Conservation (phyloP, 306 rosid genomes). For the Hippophae gyantsensis region DNA sequence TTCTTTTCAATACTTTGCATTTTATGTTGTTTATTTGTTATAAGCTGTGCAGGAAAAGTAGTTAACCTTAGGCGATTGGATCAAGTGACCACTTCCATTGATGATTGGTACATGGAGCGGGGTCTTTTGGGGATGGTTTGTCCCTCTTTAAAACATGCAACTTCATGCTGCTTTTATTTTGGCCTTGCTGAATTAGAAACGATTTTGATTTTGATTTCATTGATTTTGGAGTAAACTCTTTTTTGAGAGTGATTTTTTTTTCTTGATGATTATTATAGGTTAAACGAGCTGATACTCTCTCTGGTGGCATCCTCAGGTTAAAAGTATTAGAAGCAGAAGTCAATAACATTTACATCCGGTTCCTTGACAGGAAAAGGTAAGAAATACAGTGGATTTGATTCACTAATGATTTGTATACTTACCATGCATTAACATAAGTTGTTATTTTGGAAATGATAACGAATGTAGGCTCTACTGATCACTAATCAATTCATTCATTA, state of each 20-base stretch:
- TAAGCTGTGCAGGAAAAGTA: conserved; percentile 88
- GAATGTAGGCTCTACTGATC: too few relatives aligned
- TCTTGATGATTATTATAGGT: conserved; percentile 38
- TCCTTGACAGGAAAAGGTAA: conserved; percentile 93
- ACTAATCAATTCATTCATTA: conserved; percentile 16
- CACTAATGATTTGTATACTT: too few relatives aligned
- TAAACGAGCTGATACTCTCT: conserved; percentile 78
- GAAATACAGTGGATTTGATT: conserved; percentile 19
- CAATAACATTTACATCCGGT: conserved; percentile 78
- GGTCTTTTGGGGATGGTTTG: conserved; percentile 89
- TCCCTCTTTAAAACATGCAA: neutral
- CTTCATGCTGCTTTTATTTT: too few relatives aligned
- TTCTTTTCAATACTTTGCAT: too few relatives aligned
- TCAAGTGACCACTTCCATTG: conserved; percentile 78
- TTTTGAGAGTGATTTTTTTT: neutral
- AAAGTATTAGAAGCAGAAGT: conserved; percentile 95
- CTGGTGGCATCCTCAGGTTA: conserved; percentile 82
- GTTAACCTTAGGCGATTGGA: conserved; percentile 84
- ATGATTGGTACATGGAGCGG: conserved; percentile 93
- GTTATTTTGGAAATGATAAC: too few relatives aligned
- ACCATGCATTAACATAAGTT: too few relatives aligned
- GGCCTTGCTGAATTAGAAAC: too few relatives aligned
- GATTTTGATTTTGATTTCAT: too few relatives aligned
- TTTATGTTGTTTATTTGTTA: conserved; percentile 22
- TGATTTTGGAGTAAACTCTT: too few relatives aligned